Evolutionary conservation across 2,329 filamentous ascomycete species (phyloP).

Genomic region (Penicillium sp.): DNA sequence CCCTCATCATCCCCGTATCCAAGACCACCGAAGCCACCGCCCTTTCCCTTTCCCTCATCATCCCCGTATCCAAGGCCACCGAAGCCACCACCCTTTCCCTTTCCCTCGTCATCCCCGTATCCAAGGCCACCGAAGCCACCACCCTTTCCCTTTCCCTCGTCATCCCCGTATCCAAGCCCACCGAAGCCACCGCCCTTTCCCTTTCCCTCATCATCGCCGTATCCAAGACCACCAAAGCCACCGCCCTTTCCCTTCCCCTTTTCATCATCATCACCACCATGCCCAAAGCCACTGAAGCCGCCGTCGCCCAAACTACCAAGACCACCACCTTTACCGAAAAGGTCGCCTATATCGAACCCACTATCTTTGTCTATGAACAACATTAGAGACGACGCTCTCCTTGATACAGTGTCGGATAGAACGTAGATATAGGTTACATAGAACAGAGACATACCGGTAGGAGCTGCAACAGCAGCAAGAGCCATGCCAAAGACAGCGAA

Average conservation of each 20-base stretch:
- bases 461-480: constrained; percentile 4
- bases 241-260: not conserved
- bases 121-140: too few species aligned
- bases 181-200: not conserved
- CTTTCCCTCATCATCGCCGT: not conserved
- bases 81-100: not conserved
- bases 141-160: not conserved
- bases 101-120: not conserved
- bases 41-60: not conserved
- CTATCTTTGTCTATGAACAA: not conserved
- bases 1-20: not conserved
- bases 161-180: not conserved
- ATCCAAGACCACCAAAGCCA: too few species aligned
- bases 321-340: not conserved
- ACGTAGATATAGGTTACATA: too few species aligned
- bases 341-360: not conserved
- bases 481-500: constrained; percentile 4
- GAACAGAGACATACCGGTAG: not conserved
- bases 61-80: not conserved
- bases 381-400: not conserved
- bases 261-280: not conserved
- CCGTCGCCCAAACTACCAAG: not conserved
- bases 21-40: not conserved
- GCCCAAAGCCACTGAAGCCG: not conserved
- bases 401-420: too few species aligned